Percentiles rank a stretch among this genome's conserved stretches.
These are phyloP conservation scores for Pleodorina starrii DNA, from an alignment of 139 green algal species.

Conservation along the genomic window DNA sequence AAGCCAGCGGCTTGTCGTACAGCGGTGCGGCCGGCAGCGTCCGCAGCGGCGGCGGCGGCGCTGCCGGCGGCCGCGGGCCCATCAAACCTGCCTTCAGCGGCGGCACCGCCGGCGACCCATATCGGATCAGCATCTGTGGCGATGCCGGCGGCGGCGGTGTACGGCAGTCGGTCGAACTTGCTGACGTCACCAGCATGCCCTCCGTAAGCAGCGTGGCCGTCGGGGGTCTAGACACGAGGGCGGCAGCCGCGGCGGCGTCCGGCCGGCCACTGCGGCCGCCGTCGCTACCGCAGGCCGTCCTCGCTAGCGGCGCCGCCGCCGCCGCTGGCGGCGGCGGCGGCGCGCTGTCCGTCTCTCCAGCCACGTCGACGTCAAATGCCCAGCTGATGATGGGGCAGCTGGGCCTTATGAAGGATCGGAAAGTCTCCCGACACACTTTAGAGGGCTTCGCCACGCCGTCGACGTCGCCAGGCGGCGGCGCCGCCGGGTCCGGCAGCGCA, in stretches of 20 bases:
- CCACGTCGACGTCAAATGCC: background rate
- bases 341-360: background rate
- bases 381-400: background rate
- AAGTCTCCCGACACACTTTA: background rate
- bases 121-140: background rate
- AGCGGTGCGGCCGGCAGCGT: background rate
- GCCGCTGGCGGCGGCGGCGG: background rate
- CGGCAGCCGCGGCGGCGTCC: background rate
- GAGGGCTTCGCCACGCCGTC: background rate
- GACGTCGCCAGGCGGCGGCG: background rate
- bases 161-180: background rate
- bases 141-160: background rate
- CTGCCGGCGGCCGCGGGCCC: background rate
- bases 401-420: constrained; percentile 7
- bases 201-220: background rate
- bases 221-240: background rate
- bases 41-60: background rate
- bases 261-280: background rate
- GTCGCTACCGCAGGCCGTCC: background rate
- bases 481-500: background rate
- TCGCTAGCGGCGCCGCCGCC: background rate
- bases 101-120: background rate
- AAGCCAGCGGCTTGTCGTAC: background rate
- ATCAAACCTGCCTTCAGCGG: background rate
- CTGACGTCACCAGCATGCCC: background rate